Base-by-base conservation (phyloP, 306 rosid genomes). In the Glycine soja region DNA sequence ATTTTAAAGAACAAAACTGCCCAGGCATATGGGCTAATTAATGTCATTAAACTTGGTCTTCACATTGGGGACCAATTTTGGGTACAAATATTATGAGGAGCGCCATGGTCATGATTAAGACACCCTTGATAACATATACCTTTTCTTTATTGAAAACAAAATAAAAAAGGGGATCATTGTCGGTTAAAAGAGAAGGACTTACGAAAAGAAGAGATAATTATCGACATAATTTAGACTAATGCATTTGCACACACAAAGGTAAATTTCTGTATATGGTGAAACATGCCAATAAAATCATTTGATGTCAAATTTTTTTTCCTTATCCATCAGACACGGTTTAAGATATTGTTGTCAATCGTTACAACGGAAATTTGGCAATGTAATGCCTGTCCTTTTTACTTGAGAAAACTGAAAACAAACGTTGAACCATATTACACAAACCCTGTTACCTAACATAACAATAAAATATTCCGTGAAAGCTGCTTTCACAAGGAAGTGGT, bases 401-500 rank as follows among this genome's bases (percentile, higher is more conserved):
- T 74, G 15, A 46, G 45, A 47, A 73, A 74, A 73, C 59, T 46
- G 73, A 57, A 72, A 77, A 30, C 63, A 72, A 45, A 61, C 18
- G 30, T 68, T 78, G 54, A 81, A 52, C 46, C 11, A 40, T 61
- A 52, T 64, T 15, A 63, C 13, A 42, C 1, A 43, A 63, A 58
- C 59, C 72, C 59, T 69, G 82, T 30, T 77, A 77, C 81, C 80
- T 45, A 67, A 66, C 48, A 48, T 79, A 70, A 63, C 82, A 76
- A 42, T 58, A 76, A 86, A 76, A 70, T 59, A 79, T 73, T 67
- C 87, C 51, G 72, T 38, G 79, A 72, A 74, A 77, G 79, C 8
- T 77, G 75, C 79, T 72, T 64, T 74, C 70, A 62, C 72, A 69
- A 77, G 46, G 42, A 16, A 10, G 84, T 84, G 82, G 90, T 86